phyloP scores from a whole-genome alignment of 345 rosid genomes.

The Salix exigua region DNA sequence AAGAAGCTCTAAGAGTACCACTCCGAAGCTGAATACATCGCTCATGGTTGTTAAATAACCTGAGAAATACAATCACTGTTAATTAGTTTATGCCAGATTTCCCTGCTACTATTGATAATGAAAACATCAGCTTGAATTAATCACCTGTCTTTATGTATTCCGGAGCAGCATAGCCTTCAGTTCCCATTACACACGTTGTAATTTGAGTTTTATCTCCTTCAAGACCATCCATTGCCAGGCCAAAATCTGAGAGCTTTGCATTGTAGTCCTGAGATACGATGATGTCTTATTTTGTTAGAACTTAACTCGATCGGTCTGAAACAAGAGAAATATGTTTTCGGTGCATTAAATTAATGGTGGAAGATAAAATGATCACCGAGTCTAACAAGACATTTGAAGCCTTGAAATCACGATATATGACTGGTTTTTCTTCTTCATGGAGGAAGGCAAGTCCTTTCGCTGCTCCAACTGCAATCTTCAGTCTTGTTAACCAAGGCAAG shows the following conservation, averaged over 20 bases:
- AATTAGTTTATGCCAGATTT: background rate
- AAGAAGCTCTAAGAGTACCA: conserved; percentile 59
- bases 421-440: conserved; percentile 59
- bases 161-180: conserved; percentile 73
- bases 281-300: background rate
- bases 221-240: conserved; percentile 71
- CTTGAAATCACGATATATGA: conserved; percentile 65
- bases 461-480: conserved; percentile 59
- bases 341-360: background rate
- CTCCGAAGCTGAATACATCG: conserved; percentile 69
- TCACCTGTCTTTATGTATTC: conserved; percentile 58
- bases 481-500: conserved; percentile 66
- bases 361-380: conserved; percentile 24
- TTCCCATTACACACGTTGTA: conserved; percentile 63
- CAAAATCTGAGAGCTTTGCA: conserved; percentile 70
- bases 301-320: background rate
- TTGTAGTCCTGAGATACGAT: conserved; percentile 39
- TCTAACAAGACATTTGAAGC: conserved; percentile 61
- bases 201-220: conserved; percentile 48
- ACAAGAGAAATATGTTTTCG: background rate
- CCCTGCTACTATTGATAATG: background rate
- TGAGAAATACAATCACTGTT: conserved; percentile 8
- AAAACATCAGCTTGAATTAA: background rate
- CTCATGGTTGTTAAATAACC: conserved; percentile 64
- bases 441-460: conserved; percentile 60